Conservation (phyloP, 768 basidiomycete genomes). For the Panaeolus cyanescens region DNA sequence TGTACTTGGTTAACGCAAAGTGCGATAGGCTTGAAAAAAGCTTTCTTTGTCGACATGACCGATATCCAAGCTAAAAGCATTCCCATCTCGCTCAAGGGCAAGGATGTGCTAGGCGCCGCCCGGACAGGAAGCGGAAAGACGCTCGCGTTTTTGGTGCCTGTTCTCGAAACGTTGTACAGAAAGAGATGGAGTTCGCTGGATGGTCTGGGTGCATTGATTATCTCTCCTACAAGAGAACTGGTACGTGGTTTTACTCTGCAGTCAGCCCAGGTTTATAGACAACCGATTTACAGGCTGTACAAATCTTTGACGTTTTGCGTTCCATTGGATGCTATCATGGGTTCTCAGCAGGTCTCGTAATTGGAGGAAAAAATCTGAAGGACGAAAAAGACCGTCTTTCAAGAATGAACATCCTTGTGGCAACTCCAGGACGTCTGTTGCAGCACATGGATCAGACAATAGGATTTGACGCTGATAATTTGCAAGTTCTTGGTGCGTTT, state of each 20-base stretch:
- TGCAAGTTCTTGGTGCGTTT: slow-evolving; percentile 85
- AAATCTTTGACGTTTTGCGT: slow-evolving; percentile 96
- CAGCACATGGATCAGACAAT: slow-evolving; percentile 99
- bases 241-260: slow-evolving; percentile 42
- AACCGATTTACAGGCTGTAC: slow-evolving; percentile 71
- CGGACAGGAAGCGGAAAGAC: slow-evolving; percentile 97
- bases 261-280: not conserved
- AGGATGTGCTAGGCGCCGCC: slow-evolving; percentile 96
- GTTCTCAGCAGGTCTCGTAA: slow-evolving; percentile 94
- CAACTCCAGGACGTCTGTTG: slow-evolving; percentile 90
- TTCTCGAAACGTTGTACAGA: slow-evolving; percentile 85
- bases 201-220: slow-evolving; percentile 88
- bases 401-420: slow-evolving; percentile 98
- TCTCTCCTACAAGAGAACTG: slow-evolving; percentile 92
- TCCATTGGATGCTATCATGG: slow-evolving; percentile 89
- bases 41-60: slow-evolving; percentile 86
- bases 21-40: slow-evolving; percentile 77
- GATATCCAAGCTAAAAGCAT: slow-evolving; percentile 92
- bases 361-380: slow-evolving; percentile 94
- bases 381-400: slow-evolving; percentile 88
- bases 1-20: not conserved
- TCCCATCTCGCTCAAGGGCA: slow-evolving; percentile 88
- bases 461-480: slow-evolving; percentile 87
- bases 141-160: slow-evolving; percentile 92
- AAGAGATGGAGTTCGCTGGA: slow-evolving; percentile 94